These are phyloP conservation scores for Citrus inodora DNA, from an alignment of 345 rosid genomes.

Conservation along the genomic window DNA sequence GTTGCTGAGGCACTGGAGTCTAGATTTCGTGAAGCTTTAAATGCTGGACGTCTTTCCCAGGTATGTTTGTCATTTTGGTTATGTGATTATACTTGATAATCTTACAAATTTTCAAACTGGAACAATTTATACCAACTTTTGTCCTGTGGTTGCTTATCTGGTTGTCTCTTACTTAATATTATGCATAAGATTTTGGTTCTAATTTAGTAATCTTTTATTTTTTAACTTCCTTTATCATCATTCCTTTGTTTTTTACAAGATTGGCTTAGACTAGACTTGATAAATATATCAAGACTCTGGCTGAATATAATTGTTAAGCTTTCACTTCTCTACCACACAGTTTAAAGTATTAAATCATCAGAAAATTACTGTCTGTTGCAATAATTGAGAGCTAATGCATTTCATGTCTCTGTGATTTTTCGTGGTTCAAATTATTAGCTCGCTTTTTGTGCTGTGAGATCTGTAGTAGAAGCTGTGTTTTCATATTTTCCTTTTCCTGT, in stretches of 20 bases:
- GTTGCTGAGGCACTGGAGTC: slow-evolving; percentile 85
- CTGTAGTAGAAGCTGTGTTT: not conserved
- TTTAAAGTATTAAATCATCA: not conserved
- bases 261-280: not conserved
- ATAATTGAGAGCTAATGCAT: not conserved
- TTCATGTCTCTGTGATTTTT: not conserved
- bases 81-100: not conserved
- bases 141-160: not conserved
- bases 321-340: not conserved
- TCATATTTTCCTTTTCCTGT: not conserved
- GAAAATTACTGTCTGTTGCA: not conserved
- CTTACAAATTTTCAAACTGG: not conserved
- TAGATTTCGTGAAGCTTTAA: slow-evolving; percentile 80
- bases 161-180: not conserved
- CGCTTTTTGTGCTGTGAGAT: not conserved
- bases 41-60: slow-evolving; percentile 98
- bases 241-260: not conserved
- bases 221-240: not conserved
- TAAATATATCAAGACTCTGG: not conserved
- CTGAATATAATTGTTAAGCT: not conserved
- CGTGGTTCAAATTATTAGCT: not conserved
- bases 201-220: not conserved
- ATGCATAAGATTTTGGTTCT: not conserved
- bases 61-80: slow-evolving; percentile 26
- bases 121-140: not conserved